Conservation (phyloP, 306 rosid genomes). For the Inga laurina region DNA sequence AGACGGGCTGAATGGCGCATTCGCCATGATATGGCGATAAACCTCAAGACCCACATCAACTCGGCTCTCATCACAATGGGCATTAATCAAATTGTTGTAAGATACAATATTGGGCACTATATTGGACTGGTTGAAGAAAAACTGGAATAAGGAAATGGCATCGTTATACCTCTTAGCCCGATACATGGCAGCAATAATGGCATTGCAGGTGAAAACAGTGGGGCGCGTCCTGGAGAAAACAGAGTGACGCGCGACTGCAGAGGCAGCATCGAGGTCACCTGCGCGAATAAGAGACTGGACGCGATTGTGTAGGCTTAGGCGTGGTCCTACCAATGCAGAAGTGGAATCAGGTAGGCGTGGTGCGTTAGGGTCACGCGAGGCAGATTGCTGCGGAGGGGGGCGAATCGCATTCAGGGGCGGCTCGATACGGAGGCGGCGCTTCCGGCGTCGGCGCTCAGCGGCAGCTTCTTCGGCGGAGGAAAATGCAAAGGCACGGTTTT, state of each 20-base stretch:
- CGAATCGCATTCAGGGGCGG: constrained; percentile 88
- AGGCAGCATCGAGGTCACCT: constrained; percentile 84
- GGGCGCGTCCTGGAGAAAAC: constrained; percentile 89
- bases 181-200: constrained; percentile 92
- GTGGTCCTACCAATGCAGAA: constrained; percentile 75
- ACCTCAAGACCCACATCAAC: constrained; percentile 76
- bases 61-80: constrained; percentile 86
- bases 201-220: constrained; percentile 98
- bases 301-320: constrained; percentile 87
- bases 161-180: constrained; percentile 75
- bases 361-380: constrained; percentile 77
- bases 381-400: constrained; percentile 53
- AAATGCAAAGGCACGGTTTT: constrained; percentile 66
- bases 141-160: constrained; percentile 76
- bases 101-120: constrained; percentile 89
- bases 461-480: constrained; percentile 98
- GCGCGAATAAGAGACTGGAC: constrained; percentile 96
- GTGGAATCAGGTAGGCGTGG: constrained; percentile 92
- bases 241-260: constrained; percentile 75
- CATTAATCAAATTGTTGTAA: constrained; percentile 76
- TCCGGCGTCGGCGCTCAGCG: constrained; percentile 88
- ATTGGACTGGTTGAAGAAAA: constrained; percentile 79
- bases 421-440: constrained; percentile 89
- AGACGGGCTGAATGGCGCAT: constrained; percentile 84
- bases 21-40: constrained; percentile 64